Evolutionary conservation across 2,329 filamentous ascomycete genomes (phyloP).

Genomic region (Colletotrichum limetticola): DNA sequence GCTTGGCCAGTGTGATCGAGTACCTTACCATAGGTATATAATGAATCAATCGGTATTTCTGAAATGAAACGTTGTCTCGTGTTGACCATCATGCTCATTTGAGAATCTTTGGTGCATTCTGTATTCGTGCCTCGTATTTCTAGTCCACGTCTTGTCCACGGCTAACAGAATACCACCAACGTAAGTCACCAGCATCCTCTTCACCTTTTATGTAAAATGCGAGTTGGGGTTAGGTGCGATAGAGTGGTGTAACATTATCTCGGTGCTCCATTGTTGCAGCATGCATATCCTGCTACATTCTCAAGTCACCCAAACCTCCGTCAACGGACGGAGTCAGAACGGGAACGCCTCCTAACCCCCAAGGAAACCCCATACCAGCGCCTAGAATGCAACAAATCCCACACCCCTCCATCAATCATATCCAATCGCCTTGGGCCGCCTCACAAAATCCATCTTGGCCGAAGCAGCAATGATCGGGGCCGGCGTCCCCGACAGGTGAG

Average conservation of each 20-base stretch:
- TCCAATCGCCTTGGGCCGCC: background rate
- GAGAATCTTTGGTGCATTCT: background rate
- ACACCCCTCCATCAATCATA: background rate
- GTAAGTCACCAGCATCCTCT: background rate
- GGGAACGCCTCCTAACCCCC: background rate
- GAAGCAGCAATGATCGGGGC: background rate
- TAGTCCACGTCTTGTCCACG: background rate
- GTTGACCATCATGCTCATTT: background rate
- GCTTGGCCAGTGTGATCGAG: background rate
- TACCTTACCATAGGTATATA: background rate
- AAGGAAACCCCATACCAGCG: background rate
- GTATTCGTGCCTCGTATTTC: background rate
- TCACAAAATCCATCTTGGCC: background rate
- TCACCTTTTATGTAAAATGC: background rate
- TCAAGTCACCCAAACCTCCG: background rate
- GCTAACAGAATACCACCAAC: background rate
- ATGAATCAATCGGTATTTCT: background rate
- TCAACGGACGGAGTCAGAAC: background rate
- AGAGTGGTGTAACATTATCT: background rate
- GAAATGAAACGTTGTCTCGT: background rate
- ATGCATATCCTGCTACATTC: background rate
- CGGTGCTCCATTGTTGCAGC: background rate
- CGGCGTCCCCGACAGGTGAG: constrained; percentile 28
- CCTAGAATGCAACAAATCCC: background rate
- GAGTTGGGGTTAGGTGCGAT: too few relatives aligned